Evolutionary conservation across 2,329 filamentous ascomycete genomes (phyloP).

Genomic region (Alternaria alternata): DNA sequence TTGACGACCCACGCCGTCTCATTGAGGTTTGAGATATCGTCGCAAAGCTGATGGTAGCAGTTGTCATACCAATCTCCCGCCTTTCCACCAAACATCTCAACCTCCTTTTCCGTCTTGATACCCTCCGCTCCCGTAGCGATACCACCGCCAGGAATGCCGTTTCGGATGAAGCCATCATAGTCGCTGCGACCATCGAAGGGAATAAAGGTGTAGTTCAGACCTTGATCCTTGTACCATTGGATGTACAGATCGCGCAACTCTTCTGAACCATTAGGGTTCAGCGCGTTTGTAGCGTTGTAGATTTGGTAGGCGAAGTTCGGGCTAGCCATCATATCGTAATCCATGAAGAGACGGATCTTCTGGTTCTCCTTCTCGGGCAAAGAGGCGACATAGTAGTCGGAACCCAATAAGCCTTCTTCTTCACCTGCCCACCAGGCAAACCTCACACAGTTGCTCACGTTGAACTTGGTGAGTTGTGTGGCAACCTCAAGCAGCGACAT

Average conservation of each 20-base stretch:
- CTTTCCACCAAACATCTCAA: constrained; percentile 48
- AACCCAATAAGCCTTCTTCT: constrained; percentile 52
- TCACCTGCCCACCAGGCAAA: constrained; percentile 53
- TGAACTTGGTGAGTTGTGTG: constrained; percentile 51
- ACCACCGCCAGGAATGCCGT: constrained; percentile 52
- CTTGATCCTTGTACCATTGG: constrained; percentile 48
- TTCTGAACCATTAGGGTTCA: constrained; percentile 49
- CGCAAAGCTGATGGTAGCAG: constrained; percentile 53
- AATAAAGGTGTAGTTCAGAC: constrained; percentile 50
- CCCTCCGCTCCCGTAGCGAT: constrained; percentile 54
- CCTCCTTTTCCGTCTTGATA: constrained; percentile 52
- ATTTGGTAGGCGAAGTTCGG: constrained; percentile 53
- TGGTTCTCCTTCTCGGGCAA: constrained; percentile 47
- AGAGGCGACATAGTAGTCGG: constrained; percentile 50
- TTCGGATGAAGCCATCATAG: constrained; percentile 53
- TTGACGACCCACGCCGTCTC: constrained; percentile 51
- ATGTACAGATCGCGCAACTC: constrained; percentile 50
- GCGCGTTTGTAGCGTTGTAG: constrained; percentile 51
- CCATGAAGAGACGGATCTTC: constrained; percentile 55
- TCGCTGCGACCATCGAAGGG: constrained; percentile 53
- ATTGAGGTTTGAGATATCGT: constrained; percentile 51
- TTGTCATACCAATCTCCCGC: constrained; percentile 51
- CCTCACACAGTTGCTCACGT: constrained; percentile 50
- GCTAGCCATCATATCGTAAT: constrained; percentile 55
- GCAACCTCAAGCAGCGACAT: constrained; percentile 53